Evolutionary conservation across 2,329 filamentous ascomycete species (phyloP), one percentile per base, ranked within the genome.

Genomic region (Colletotrichum euphorbiae): DNA sequence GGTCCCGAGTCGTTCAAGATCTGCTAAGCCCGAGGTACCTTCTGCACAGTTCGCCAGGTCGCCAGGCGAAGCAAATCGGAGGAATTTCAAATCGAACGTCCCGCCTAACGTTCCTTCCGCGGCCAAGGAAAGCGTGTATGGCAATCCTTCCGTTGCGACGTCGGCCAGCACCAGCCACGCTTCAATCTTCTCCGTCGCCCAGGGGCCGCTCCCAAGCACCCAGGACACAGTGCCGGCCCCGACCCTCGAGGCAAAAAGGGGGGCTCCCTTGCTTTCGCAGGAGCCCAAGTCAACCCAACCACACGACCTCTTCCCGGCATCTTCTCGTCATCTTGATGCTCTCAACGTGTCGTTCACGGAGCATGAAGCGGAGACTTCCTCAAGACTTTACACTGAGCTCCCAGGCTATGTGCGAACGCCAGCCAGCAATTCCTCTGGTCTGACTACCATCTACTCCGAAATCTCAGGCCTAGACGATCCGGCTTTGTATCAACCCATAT

Each of bases 1-100:
- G 21, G 62, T 66, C 11, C 66, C 66, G 11, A 69, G 55, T 17
- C 62, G 62, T 3, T 61, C 50, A 17, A 54, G 55, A 42, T 60
- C 54, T n/a, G 48, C 28, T 19, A 51, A 36, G 8, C 48, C 62
- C 33, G 40, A 42, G 12, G 17, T 54, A 13, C 12, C 17, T 12
- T 33, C 54, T 6, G 46, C 62, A 36, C 24, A 33, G 13, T 66
- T 66, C 51, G 21, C 9, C 24, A 52, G 8, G 2, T 28, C 36
- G 36, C 9, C 13, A 4, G 13, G 24, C 15, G 4, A 52, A 17
- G n/a, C 48, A 6, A 3, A 8, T 17, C 48, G 13, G 28, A n/a
- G 48, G 36, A 15, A 4, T 17, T 6, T 11, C 11, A 12, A 8
- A n/a, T 45, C 42, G 13, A 9, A n/a, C 8, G 6, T 6, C 48